Percentiles rank a stretch among this genome's conserved stretches.
These are phyloP conservation scores for Otatea glauca DNA, from an alignment of 176 grass and related monocot genomes.

Conservation along the genomic window DNA sequence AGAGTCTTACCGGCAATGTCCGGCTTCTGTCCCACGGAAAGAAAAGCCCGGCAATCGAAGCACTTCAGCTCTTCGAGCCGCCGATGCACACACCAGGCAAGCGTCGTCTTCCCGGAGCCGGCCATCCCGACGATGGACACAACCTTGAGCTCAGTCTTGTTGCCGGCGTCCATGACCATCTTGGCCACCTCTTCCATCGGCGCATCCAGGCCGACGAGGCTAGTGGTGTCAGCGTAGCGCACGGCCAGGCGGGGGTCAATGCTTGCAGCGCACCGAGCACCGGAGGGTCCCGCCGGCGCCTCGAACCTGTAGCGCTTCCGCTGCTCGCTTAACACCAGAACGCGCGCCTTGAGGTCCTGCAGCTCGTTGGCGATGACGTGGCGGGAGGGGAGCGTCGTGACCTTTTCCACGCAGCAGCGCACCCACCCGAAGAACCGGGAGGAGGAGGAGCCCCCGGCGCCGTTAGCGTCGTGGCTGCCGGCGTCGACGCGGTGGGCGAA, in stretches of 20 bases:
- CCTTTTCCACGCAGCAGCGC: neutral
- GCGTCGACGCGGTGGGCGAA: slow-evolving; percentile 46
- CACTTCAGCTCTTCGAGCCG: neutral
- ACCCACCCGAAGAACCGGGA: neutral
- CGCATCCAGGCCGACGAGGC: slow-evolving; percentile 25
- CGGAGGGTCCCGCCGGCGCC: neutral
- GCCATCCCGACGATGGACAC: slow-evolving; percentile 42
- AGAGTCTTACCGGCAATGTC: slow-evolving; percentile 6
- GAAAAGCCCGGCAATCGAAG: neutral
- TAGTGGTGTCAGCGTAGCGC: neutral
- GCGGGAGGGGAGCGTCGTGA: slow-evolving; percentile 26
- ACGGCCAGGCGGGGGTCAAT: slow-evolving; percentile 7
- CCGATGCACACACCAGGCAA: neutral
- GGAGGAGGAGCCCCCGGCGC: no score
- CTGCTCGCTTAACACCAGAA: slow-evolving; percentile 39
- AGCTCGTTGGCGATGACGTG: slow-evolving; percentile 47
- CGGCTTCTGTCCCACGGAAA: slow-evolving; percentile 13
- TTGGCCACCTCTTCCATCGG: slow-evolving; percentile 23
- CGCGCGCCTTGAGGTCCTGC: slow-evolving; percentile 38
- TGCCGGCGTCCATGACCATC: neutral
- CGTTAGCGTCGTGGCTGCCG: neutral
- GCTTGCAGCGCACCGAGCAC: neutral
- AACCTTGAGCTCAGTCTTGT: neutral
- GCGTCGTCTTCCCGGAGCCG: slow-evolving; percentile 55
- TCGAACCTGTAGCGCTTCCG: slow-evolving; percentile 37